phyloP scores from a whole-genome alignment of 768 basidiomycete species.

The Leccinum broughii region DNA sequence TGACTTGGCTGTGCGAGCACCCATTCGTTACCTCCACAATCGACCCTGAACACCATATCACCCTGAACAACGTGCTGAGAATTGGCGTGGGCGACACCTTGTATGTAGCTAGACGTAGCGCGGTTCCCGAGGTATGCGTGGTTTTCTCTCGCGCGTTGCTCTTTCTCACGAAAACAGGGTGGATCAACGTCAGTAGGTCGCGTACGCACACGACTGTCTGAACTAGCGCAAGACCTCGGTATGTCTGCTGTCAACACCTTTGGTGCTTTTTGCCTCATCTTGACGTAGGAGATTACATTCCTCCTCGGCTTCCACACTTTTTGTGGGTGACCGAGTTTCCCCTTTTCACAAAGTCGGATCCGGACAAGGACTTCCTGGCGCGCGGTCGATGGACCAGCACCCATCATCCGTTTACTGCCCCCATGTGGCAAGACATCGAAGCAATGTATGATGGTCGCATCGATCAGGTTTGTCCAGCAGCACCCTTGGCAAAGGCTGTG shows the following conservation, averaged over 20 bases:
- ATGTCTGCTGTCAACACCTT: conserved; percentile 20
- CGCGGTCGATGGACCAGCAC: conserved; percentile 89
- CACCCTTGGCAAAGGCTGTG: background rate
- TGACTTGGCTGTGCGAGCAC: conserved; percentile 48
- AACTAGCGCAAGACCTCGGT: conserved; percentile 68
- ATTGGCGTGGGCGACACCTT: conserved; percentile 54
- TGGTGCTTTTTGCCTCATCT: conserved; percentile 7
- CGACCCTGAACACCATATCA: conserved; percentile 28
- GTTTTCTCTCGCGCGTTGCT: conserved; percentile 3
- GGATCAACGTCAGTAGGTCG: conserved; percentile 83
- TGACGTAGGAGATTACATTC: conserved; percentile 53
- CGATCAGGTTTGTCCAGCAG: conserved; percentile 44
- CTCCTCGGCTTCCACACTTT: conserved; percentile 70
- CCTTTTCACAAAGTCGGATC: conserved; percentile 82
- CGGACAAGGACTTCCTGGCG: conserved; percentile 84
- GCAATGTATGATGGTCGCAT: conserved; percentile 71
- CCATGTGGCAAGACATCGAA: conserved; percentile 86
- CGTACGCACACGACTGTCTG: conserved; percentile 63
- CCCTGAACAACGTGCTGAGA: conserved; percentile 43
- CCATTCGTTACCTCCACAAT: conserved; percentile 26
- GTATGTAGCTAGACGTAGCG: conserved; percentile 55
- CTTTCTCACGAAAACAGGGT: conserved; percentile 53
- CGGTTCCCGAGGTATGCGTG: conserved; percentile 50
- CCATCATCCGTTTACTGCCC: conserved; percentile 97
- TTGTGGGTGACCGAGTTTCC: conserved; percentile 97